Conservation (phyloP, 1,284 basidiomycete species). For the Inonotus obliquus region DNA sequence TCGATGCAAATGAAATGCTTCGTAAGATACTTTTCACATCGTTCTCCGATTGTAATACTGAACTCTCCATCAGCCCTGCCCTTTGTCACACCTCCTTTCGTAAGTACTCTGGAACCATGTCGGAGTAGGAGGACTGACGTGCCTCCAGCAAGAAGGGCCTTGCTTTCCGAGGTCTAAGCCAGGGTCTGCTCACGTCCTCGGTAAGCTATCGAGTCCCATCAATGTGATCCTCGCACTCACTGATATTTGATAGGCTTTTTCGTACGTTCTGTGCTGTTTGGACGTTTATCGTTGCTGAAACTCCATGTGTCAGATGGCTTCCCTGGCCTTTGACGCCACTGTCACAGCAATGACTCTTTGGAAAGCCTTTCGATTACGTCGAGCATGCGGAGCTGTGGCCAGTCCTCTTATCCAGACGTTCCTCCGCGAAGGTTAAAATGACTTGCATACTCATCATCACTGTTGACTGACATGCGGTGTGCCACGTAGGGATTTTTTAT, state of each 20-base stretch:
- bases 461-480: neutral
- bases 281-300: conserved; percentile 15
- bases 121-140: neutral
- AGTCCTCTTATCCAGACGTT: conserved; percentile 78
- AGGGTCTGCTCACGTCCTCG: conserved; percentile 71
- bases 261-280: conserved; percentile 36
- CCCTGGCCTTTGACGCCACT: conserved; percentile 70
- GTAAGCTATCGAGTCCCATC: conserved; percentile 32
- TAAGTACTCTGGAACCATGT: conserved; percentile 27
- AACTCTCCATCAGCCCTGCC: conserved; percentile 48
- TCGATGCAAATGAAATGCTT: conserved; percentile 69
- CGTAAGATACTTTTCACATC: conserved; percentile 39
- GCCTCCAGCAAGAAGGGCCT: conserved; percentile 46
- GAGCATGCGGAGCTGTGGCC: conserved; percentile 66
- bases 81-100: conserved; percentile 59
- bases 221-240: neutral
- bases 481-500: conserved; percentile 62
- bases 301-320: conserved; percentile 52
- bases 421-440: conserved; percentile 62
- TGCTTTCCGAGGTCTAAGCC: conserved; percentile 75
- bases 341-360: conserved; percentile 73
- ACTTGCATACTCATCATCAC: neutral
- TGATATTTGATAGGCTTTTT: conserved; percentile 53
- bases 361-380: conserved; percentile 68
- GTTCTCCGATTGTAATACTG: neutral